Evolutionary conservation across 345 rosid species (phyloP), one percentile per base, ranked within the genome.

Genomic region (Salix exigua): DNA sequence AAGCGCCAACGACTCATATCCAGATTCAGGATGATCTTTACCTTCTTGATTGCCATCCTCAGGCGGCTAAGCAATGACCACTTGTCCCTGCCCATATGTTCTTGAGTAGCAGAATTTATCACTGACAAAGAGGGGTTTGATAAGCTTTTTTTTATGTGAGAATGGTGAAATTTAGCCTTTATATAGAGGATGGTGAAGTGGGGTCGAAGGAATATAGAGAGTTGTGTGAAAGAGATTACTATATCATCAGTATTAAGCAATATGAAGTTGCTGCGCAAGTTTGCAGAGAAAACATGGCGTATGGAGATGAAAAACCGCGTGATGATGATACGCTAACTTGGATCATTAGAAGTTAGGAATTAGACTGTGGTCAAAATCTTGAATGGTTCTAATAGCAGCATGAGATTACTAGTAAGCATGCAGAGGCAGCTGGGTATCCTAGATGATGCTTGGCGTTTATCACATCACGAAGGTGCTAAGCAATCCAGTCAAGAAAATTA

Each of bases 41-140:
- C 86, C 89, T 90, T 95, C 77, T 83, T 93, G 75, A 93, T 92
- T 0, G 91, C 98, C 75, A 79, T 85, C 82, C 84, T 81, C 13
- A 95, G 80, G 66, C 89, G 91, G 78, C 86, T 77, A 7, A 93
- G 82, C 81, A 95, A 4, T 19, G 89, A 71, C 81, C 76, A 77
- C 0, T 66, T 74, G 16, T 77, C 76, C 77, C 40, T 69, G n/a
- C 30, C 26, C 74, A 67, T 81, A 67, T 81, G 65, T 67, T 35
- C 5, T 46, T 2, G 51, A 46, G 18, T 14, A 2, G 51, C 17
- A 46, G 51, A 46, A 12, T 14, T 14, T 46, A 46, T 46, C 51
- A 46, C 51, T 46, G 14, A 46, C 51, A 14, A 46, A 46, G 51
- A 4, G 51, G 1, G 14, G 17, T 46, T 13, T 14, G 51, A 1